phyloP scores from a whole-genome alignment of 306 rosid species.

The Sechiopsis laciniata region DNA sequence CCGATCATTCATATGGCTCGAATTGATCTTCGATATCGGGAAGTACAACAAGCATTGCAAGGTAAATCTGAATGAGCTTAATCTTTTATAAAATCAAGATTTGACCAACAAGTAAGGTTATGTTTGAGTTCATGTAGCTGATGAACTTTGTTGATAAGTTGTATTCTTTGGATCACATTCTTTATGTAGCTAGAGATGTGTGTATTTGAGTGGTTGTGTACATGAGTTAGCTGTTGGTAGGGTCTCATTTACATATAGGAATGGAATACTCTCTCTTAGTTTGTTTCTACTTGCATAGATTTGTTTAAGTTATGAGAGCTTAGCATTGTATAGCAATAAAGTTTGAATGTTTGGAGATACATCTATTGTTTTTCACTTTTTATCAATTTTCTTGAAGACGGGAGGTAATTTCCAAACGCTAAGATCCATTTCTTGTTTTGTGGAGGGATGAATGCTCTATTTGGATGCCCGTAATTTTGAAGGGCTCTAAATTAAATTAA shows the following conservation, averaged over 20 bases:
- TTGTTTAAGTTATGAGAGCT: no score
- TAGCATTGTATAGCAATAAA: slow-evolving; percentile 10
- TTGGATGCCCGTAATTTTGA: no score
- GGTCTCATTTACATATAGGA: not conserved
- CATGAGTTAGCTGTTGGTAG: slow-evolving; percentile 16
- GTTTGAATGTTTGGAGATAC: not conserved
- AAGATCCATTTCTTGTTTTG: no score
- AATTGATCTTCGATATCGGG: not conserved
- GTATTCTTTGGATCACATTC: slow-evolving; percentile 18
- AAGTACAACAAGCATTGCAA: slow-evolving; percentile 8
- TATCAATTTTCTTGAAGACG: no score
- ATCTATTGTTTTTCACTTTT: not conserved
- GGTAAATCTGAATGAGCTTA: not conserved
- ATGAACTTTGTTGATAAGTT: not conserved
- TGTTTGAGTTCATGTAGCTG: slow-evolving; percentile 13
- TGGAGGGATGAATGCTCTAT: no score
- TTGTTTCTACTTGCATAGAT: not conserved
- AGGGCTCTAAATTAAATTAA: no score
- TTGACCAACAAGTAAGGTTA: not conserved
- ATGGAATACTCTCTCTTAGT: slow-evolving; percentile 1
- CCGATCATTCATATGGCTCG: not conserved
- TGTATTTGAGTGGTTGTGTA: slow-evolving; percentile 13
- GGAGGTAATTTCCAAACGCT: no score
- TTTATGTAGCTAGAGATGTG: slow-evolving; percentile 13
- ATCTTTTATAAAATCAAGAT: slow-evolving; percentile 7